Evolutionary conservation across 2,329 filamentous ascomycete species (phyloP).

Genomic region (Phialemoniopsis sp.): DNA sequence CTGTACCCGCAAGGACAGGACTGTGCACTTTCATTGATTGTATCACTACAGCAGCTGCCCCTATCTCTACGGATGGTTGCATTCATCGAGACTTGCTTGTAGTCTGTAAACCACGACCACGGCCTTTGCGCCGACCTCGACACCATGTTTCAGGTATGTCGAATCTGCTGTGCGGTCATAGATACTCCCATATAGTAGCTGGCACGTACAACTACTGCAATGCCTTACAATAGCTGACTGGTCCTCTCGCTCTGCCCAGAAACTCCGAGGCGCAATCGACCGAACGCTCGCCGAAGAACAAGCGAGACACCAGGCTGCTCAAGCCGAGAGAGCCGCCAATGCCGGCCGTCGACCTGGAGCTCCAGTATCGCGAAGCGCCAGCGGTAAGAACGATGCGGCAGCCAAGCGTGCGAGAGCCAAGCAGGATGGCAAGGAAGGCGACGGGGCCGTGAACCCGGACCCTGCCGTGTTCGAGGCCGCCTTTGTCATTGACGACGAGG

Average conservation of each 20-base stretch:
- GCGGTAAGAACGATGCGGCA: slow-evolving; percentile 24
- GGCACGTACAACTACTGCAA: no score
- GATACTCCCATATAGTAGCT: no score
- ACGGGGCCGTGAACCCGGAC: slow-evolving; percentile 58
- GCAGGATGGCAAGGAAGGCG: slow-evolving; percentile 29
- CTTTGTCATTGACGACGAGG: slow-evolving; percentile 82
- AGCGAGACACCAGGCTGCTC: slow-evolving; percentile 62
- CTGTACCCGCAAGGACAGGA: no score
- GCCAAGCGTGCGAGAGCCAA: slow-evolving; percentile 31
- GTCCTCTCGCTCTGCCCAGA: no score
- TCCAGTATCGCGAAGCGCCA: slow-evolving; percentile 33
- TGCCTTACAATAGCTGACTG: no score
- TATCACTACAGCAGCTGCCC: no score
- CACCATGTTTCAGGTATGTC: slow-evolving; percentile 18
- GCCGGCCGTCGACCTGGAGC: slow-evolving; percentile 35
- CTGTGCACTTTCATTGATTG: no score
- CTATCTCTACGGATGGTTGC: no score
- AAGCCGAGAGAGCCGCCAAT: slow-evolving; percentile 36
- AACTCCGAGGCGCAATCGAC: slow-evolving; percentile 65
- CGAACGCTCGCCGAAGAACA: slow-evolving; percentile 89
- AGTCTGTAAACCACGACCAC: background rate
- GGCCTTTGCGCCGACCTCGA: slow-evolving; percentile 3
- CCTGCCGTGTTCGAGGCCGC: slow-evolving; percentile 84
- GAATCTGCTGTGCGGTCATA: no score
- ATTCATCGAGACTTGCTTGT: no score